Evolutionary conservation across 345 rosid genomes (phyloP), one percentile per base, ranked within the genome.

Genomic region (Rhodamnia rubescens): DNA sequence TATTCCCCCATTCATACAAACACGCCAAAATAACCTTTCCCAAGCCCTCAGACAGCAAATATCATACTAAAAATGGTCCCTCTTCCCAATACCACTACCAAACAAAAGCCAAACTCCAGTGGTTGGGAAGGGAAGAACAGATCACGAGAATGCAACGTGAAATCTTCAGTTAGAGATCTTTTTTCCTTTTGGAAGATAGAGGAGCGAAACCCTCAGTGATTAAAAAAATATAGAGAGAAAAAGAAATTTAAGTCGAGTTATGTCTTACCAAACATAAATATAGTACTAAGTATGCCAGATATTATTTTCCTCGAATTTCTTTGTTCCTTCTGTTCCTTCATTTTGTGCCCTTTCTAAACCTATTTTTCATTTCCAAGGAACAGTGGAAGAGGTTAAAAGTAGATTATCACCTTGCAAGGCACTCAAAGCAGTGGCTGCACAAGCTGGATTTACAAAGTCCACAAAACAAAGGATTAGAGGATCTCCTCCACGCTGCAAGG

Each of bases 371-470:
- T 22, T 42, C 74, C 50, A 86, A 13, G 32, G 12, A 20, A 7
- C 18, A 42, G 50, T 56, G 83, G 26, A 49, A 47, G 49, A n/a
- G 27, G 52, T 29, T 24, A 26, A 42, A 44, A 51, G 83, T 59
- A 52, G 40, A 82, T 74, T 55, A 84, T 87, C 83, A 96, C 99
- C 98, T 95, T 96, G 98, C 92, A 96, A 94, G 52, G 97, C 94
- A 86, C 94, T 94, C 90, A 95, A 88, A 55, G 99, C 97, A 83
- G 98, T 95, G 5, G 97, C 99, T 51, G 99, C 99, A 86, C 97
- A 96, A 21, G 98, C 97, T 64, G 99, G 92, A 90, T 85, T 91
- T 54, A 85, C 90, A 88, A 96, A 95, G 88, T 96, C 99, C 85
- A 96, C 99, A 91, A 95, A 95, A 88, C 98, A 96, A 83, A 93